phyloP scores from a whole-genome alignment of 2,329 filamentous ascomycete species.

The Pestalotiopsis sp. region DNA sequence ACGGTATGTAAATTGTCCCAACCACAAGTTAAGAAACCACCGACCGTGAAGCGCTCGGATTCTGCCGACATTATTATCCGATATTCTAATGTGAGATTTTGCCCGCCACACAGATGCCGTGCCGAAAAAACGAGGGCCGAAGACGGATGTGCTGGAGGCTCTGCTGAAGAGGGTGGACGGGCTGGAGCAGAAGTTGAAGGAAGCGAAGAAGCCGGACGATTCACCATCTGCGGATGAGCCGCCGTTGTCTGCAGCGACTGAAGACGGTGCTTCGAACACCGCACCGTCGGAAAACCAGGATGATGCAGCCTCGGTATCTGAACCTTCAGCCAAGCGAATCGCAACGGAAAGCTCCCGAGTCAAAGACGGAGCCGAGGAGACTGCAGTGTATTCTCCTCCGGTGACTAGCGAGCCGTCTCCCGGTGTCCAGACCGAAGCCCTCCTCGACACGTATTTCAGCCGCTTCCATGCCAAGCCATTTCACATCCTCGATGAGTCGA shows the following conservation, averaged over 20 bases:
- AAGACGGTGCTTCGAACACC: slow-evolving; percentile 26
- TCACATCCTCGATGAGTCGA: slow-evolving; percentile 77
- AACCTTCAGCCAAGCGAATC: slow-evolving; percentile 44
- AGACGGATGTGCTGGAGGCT: slow-evolving; percentile 86
- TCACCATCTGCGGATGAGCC: slow-evolving; percentile 41
- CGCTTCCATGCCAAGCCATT: slow-evolving; percentile 83
- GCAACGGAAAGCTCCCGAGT: slow-evolving; percentile 39
- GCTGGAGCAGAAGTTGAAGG: slow-evolving; percentile 77
- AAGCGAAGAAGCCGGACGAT: slow-evolving; percentile 54
- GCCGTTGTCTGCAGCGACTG: slow-evolving; percentile 24
- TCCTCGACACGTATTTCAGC: slow-evolving; percentile 79
- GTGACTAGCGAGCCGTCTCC: slow-evolving; percentile 47
- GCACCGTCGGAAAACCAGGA: slow-evolving; percentile 21
- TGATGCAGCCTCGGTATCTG: slow-evolving; percentile 32
- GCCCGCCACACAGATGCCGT: slow-evolving; percentile 67
- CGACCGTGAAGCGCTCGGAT: not conserved
- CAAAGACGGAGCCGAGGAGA: slow-evolving; percentile 36
- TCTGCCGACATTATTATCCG: not conserved
- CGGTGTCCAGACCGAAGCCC: slow-evolving; percentile 57
- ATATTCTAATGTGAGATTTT: slow-evolving; percentile 1
- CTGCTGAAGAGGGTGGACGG: slow-evolving; percentile 84
- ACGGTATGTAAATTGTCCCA: slow-evolving; percentile 62
- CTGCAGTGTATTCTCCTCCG: slow-evolving; percentile 46
- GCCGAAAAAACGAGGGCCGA: slow-evolving; percentile 87
- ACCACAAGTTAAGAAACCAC: not conserved